Percentiles rank a stretch among this genome's conserved stretches.
These are phyloP conservation scores for Gracilaria vermiculophylla DNA, from an alignment of 23 red algal genomes.

Conservation along the genomic window DNA sequence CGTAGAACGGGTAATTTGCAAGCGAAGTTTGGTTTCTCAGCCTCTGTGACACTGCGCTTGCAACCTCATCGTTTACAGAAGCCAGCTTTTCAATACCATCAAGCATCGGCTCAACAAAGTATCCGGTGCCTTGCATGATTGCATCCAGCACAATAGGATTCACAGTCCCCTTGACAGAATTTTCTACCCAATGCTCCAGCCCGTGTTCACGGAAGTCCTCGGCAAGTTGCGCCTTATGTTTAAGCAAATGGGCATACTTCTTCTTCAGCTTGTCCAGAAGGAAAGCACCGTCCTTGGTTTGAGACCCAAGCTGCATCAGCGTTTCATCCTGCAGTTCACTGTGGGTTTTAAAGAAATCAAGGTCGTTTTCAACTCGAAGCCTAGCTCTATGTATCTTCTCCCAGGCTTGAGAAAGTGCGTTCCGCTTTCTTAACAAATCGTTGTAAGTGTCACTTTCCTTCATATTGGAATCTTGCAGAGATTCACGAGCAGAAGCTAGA, in stretches of 20 bases:
- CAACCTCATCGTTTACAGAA: constrained; percentile 6
- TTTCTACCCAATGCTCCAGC: constrained; percentile 52
- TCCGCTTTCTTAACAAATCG: background rate
- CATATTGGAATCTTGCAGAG: background rate
- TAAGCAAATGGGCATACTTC: background rate
- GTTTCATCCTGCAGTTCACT: constrained; percentile 2
- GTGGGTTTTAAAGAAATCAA: background rate
- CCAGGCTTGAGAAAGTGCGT: background rate
- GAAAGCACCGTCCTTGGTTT: background rate
- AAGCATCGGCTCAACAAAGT: constrained; percentile 35
- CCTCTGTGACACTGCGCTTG: background rate
- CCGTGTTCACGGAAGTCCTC: constrained; percentile 16
- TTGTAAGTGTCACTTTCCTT: background rate
- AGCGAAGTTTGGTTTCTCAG: background rate
- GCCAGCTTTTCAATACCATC: constrained; percentile 37
- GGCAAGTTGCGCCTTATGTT: constrained; percentile 3
- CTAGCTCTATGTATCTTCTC: background rate
- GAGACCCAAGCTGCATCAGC: background rate
- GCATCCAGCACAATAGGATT: constrained; percentile 44
- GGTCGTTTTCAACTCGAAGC: background rate
- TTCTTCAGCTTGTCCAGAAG: background rate
- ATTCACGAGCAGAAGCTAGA: background rate
- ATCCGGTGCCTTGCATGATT: constrained; percentile 50
- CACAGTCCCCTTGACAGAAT: constrained; percentile 8
- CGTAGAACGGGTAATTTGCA: constrained; percentile 31